A percentile compares a stretch with the other conserved stretches of the same genome.
Conservation (phyloP, 306 rosid genomes). For the Cotoneaster glaucophyllus region DNA sequence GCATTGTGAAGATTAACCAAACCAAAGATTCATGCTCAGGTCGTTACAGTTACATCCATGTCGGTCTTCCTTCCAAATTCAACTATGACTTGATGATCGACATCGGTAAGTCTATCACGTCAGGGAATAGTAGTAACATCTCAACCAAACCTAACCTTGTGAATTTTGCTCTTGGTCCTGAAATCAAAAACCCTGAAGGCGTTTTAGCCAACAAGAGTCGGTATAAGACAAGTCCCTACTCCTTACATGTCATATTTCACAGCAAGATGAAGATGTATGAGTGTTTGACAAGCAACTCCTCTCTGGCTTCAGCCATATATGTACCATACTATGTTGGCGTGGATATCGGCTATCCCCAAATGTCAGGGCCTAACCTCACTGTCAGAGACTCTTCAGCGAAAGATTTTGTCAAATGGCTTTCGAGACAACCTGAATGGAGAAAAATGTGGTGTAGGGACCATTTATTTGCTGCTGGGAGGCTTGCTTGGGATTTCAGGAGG, state of each 20-base stretch:
- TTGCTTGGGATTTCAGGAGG: slow-evolving; percentile 88
- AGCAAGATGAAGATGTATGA: slow-evolving; percentile 50
- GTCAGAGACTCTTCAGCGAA: slow-evolving; percentile 54
- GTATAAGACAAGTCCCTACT: slow-evolving; percentile 69
- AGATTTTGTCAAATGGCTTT: slow-evolving; percentile 49
- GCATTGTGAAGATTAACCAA: slow-evolving; percentile 5
- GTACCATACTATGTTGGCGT: slow-evolving; percentile 85
- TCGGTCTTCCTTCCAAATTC: slow-evolving; percentile 53
- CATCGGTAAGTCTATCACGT: slow-evolving; percentile 48
- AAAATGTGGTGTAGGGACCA: slow-evolving; percentile 83
- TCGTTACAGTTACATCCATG: slow-evolving; percentile 55
- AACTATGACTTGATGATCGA: slow-evolving; percentile 36
- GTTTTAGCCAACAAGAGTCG: slow-evolving; percentile 40
- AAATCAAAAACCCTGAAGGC: slow-evolving; percentile 22
- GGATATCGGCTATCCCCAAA: slow-evolving; percentile 49
- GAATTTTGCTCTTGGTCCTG: slow-evolving; percentile 62
- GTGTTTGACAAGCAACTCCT: slow-evolving; percentile 64
- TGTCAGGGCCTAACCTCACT: slow-evolving; percentile 53
- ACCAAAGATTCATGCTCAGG: slow-evolving; percentile 50
- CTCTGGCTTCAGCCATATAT: slow-evolving; percentile 63
- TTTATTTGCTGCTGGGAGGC: slow-evolving; percentile 70
- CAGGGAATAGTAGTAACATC: slow-evolving; percentile 51
- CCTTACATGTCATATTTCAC: slow-evolving; percentile 72
- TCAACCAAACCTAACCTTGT: slow-evolving; percentile 51
- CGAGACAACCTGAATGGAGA: slow-evolving; percentile 44